These are phyloP conservation scores for Henckelia pumila DNA, from an alignment of 257 asterid genomes.

Conservation along the genomic window DNA sequence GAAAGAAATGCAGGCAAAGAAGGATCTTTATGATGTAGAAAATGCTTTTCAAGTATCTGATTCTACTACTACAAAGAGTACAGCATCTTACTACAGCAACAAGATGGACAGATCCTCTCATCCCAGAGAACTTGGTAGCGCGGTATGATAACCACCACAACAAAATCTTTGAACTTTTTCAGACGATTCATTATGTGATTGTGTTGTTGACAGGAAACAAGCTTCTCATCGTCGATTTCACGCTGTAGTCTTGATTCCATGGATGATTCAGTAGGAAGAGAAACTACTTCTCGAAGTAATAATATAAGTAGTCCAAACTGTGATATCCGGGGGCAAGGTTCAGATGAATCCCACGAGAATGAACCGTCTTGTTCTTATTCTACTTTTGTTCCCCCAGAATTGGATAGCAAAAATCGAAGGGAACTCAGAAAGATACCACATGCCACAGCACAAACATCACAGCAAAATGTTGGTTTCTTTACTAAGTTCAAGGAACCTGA, in stretches of 20 bases:
- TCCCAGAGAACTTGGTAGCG: conserved; percentile 28
- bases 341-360: conserved; percentile 37
- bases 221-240: conserved; percentile 14
- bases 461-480: conserved; percentile 27
- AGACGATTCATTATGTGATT: not conserved
- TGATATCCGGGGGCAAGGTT: conserved; percentile 36
- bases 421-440: conserved; percentile 31
- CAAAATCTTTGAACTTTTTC: too few relatives aligned
- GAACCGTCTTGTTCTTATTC: conserved; percentile 34
- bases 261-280: conserved; percentile 41
- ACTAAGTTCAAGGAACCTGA: conserved; percentile 26
- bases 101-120: conserved; percentile 10
- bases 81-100: conserved; percentile 22
- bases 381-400: conserved; percentile 31
- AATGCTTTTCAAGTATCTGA: conserved; percentile 30
- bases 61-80: conserved; percentile 22
- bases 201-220: conserved; percentile 32
- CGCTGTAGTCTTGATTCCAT: conserved; percentile 36
- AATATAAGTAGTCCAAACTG: conserved; percentile 21
- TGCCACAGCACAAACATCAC: conserved; percentile 27
- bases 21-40: conserved; percentile 30
- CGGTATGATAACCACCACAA: conserved; percentile 17
- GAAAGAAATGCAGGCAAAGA: conserved; percentile 26
- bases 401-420: conserved; percentile 24
- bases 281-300: conserved; percentile 28